phyloP scores from a whole-genome alignment of 2,329 filamentous ascomycete genomes.

The Fusarium secorum region DNA sequence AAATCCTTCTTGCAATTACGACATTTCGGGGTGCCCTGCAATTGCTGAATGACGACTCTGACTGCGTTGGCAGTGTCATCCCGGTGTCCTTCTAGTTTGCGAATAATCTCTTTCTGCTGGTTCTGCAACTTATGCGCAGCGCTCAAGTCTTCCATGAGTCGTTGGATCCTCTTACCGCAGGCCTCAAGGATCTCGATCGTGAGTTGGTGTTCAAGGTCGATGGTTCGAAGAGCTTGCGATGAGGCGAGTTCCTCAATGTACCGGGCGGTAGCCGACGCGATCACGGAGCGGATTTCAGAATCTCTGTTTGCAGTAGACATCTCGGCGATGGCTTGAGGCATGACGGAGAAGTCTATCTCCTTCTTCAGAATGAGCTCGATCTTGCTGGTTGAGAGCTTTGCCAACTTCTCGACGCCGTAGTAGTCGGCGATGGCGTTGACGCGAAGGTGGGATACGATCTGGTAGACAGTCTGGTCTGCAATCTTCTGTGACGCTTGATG shows the following conservation, averaged over 20 bases:
- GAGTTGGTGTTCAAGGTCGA: background rate
- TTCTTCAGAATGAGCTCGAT: rapidly evolving
- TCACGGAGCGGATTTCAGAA: rapidly evolving
- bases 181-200: background rate
- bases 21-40: background rate
- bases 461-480: rapidly evolving
- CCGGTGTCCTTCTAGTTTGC: rapidly evolving
- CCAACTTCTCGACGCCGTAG: background rate
- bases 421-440: background rate
- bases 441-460: background rate
- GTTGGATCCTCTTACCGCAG: rapidly evolving
- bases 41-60: rapidly evolving
- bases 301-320: background rate
- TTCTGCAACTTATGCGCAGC: no score
- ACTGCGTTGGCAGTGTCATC: rapidly evolving
- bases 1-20: background rate
- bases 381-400: background rate
- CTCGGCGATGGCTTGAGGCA: background rate
- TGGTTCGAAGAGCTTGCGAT: rapidly evolving
- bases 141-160: background rate
- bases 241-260: background rate
- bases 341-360: rapidly evolving
- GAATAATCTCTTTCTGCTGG: rapidly evolving
- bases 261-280: rapidly evolving
- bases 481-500: rapidly evolving